Evolutionary conservation across 1,284 basidiomycete genomes (phyloP).

Genomic region (Omphalotus olearius): DNA sequence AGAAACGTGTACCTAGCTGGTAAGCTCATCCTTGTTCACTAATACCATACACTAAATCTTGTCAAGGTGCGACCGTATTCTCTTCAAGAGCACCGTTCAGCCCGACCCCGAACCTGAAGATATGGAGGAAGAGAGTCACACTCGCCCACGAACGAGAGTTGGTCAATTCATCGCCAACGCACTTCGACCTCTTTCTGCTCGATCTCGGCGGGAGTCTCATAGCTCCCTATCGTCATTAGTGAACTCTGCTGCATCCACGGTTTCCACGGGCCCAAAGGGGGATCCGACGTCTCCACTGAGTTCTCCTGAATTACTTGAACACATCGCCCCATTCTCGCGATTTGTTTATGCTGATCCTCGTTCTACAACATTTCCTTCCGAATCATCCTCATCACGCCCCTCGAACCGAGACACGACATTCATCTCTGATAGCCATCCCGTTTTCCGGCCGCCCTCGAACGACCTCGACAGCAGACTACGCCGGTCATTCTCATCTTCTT

Average conservation of each 20-base stretch:
- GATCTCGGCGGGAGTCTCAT: conserved; percentile 37
- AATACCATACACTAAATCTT: not conserved
- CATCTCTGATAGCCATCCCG: not conserved
- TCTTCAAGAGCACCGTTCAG: conserved; percentile 69
- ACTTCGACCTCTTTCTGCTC: conserved; percentile 43
- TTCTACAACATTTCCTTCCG: conserved; percentile 7
- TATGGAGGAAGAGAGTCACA: conserved; percentile 23
- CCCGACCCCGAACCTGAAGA: conserved; percentile 42
- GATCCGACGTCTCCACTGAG: conserved; percentile 19
- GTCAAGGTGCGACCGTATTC: conserved; percentile 71
- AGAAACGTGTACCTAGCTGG: conserved; percentile 82
- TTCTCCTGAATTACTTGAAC: conserved; percentile 18
- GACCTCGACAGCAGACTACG: too few relatives aligned
- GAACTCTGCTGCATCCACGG: conserved; percentile 16
- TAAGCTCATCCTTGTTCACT: conserved; percentile 26
- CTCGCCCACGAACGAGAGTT: conserved; percentile 40
- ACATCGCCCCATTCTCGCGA: conserved; percentile 21
- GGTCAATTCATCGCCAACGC: conserved; percentile 52
- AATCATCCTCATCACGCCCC: not conserved
- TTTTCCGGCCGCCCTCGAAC: not conserved
- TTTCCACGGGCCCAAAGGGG: conserved; percentile 12
- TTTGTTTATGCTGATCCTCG: conserved; percentile 20
- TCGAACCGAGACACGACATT: too few relatives aligned
- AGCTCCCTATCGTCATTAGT: conserved; percentile 28
- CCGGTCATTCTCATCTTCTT: too few relatives aligned